Evolutionary conservation across 2,329 filamentous ascomycete genomes (phyloP), one percentile per base, ranked within the genome.

Genomic region (Apiospora pterosperma): DNA sequence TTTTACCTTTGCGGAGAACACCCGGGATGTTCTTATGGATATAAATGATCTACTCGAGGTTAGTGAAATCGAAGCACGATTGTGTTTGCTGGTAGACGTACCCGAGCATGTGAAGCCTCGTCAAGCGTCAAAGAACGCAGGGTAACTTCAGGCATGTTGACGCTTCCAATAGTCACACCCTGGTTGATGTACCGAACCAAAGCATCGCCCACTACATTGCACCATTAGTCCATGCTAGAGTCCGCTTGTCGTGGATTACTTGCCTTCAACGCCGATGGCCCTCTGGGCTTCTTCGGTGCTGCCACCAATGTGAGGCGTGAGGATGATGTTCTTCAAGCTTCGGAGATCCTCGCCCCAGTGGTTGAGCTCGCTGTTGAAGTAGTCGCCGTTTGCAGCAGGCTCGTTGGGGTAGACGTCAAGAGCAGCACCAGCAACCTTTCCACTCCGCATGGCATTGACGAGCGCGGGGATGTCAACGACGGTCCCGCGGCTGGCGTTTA

Each of bases 211-310:
- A 99, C 96, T 88, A 66, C 69, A 48, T 14, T 52, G 62, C 21
- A 25, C 5, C n/a, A 38, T 39, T 21, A 14, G 59, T 72, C 65
- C 72, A 69, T 62, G 63, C 21, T 7, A 28, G 11, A 42, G 16
- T 21, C 23, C 3, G 21, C 14, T 4, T 62, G 23, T 6, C 25
- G 11, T 10, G 38, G 12, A 21, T 19, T 21, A 69, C 75, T 64
- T 78, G 85, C 85, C 86, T 83, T 99, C 96, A 52, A 96, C 86
- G 71, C 96, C 96, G 76, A 99, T 99, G 19, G 96, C 95, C 65
- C 92, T 90, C 81, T 99, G 96, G 5, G 96, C 96, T 80, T 99
- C 96, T 80, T 99, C 96, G 0, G 96, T 99, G 79, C 93, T 97
- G 64, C 96, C 96, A 72, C 96, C 96, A 74, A 99, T 98, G 78